phyloP scores from a whole-genome alignment of 176 grass and related monocot species.

The Lolium perenne region DNA sequence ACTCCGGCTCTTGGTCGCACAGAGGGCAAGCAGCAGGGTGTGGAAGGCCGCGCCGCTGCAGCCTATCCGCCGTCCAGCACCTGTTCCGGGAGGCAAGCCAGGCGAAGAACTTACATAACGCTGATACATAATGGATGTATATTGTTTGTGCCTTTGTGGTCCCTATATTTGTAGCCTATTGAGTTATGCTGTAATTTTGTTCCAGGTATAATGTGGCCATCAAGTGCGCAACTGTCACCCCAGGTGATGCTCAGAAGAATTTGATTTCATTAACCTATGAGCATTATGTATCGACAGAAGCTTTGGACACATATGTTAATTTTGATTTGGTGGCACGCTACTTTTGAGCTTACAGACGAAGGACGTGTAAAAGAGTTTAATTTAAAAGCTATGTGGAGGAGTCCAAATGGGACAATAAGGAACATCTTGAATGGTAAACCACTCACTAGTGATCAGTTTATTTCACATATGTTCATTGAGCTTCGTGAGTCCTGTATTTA shows the following conservation, averaged over 20 bases:
- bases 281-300: not conserved
- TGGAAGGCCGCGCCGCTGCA: too few relatives aligned
- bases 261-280: not conserved
- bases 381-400: slow-evolving; percentile 80
- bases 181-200: slow-evolving; percentile 28
- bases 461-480: slow-evolving; percentile 37
- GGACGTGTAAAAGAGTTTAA: slow-evolving; percentile 78
- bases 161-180: slow-evolving; percentile 14
- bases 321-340: slow-evolving; percentile 4
- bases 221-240: slow-evolving; percentile 86
- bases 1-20: too few relatives aligned
- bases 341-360: slow-evolving; percentile 68
- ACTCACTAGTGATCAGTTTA: not conserved
- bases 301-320: not conserved
- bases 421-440: slow-evolving; percentile 79
- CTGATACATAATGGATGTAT: slow-evolving; percentile 9
- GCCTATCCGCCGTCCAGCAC: too few relatives aligned
- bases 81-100: too few relatives aligned
- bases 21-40: too few relatives aligned
- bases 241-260: slow-evolving; percentile 53
- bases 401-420: slow-evolving; percentile 82
- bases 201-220: slow-evolving; percentile 83
- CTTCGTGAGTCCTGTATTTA: slow-evolving; percentile 1
- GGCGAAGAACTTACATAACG: not conserved
- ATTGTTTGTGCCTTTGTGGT: not conserved